Evolutionary conservation across 352 stramenopile species (phyloP).

Genomic region (Phytopythium boreale): DNA sequence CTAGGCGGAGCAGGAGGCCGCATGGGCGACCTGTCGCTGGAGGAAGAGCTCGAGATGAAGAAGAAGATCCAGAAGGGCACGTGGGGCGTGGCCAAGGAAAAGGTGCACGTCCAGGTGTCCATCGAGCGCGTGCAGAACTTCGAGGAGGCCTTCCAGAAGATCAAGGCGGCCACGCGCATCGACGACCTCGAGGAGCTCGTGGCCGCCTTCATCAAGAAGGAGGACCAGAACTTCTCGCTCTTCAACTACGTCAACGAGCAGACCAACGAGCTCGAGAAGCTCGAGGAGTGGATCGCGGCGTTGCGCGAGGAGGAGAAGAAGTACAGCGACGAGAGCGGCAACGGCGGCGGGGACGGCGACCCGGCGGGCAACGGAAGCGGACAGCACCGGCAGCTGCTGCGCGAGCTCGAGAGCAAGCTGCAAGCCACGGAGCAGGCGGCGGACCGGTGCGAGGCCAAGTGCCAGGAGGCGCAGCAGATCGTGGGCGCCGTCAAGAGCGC

Average conservation of each 20-base stretch:
- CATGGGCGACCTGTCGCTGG: conserved; percentile 41
- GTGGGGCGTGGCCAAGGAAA: conserved; percentile 84
- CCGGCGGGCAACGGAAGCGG: conserved; percentile 26
- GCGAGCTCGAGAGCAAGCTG: conserved; percentile 86
- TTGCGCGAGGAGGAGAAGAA: conserved; percentile 83
- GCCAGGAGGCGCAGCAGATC: conserved; percentile 83
- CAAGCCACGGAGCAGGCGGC: conserved; percentile 73
- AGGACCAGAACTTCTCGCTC: conserved; percentile 96
- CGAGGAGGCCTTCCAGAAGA: conserved; percentile 94
- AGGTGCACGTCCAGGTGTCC: conserved; percentile 85
- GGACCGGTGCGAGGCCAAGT: conserved; percentile 90
- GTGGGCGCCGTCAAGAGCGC: conserved; percentile 88
- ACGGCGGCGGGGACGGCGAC: conserved; percentile 57
- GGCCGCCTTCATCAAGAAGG: conserved; percentile 92
- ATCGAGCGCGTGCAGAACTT: conserved; percentile 93
- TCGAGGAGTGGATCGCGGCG: conserved; percentile 79
- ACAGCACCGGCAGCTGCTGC: conserved; percentile 88
- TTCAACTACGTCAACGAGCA: conserved; percentile 96
- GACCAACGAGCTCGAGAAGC: conserved; percentile 92
- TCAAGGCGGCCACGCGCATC: conserved; percentile 91
- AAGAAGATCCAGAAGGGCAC: conserved; percentile 72
- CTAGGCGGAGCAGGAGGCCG: conserved; percentile 9
- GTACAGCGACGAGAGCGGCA: conserved; percentile 68
- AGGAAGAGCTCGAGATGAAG: conserved; percentile 72
- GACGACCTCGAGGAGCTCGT: conserved; percentile 92